Evolutionary conservation across 805 yeast species (phyloP).

Genomic region (Alloascoidea hylecoeti): DNA sequence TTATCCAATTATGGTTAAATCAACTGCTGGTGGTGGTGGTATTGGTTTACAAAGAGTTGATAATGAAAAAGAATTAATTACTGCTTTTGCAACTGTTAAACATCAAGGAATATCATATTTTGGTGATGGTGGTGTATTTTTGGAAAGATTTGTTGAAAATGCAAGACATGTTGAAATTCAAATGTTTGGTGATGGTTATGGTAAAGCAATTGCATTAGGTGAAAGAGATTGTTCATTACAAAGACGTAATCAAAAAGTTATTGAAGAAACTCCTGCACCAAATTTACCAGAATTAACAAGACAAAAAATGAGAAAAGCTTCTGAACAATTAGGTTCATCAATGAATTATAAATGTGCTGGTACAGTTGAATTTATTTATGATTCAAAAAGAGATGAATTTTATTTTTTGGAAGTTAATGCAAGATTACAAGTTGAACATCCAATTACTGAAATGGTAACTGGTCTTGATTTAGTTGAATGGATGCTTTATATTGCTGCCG

Average conservation of each 20-base stretch:
- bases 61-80: conserved; percentile 61
- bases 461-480: conserved; percentile 93
- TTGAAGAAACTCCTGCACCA: conserved; percentile 98
- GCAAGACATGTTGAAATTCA: conserved; percentile 96
- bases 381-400: conserved; percentile 73
- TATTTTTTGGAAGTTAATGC: conserved; percentile 95
- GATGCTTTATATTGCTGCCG: conserved; percentile 92
- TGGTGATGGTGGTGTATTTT: conserved; percentile 90
- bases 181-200: conserved; percentile 91
- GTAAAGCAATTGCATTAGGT: conserved; percentile 86
- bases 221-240: conserved; percentile 97
- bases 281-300: conserved; percentile 75
- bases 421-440: conserved; percentile 94
- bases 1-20: conserved; percentile 91
- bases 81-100: conserved; percentile 80
- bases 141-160: conserved; percentile 88
- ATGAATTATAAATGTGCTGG: conserved; percentile 95
- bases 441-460: conserved; percentile 90
- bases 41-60: conserved; percentile 94
- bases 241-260: conserved; percentile 91
- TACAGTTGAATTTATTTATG: conserved; percentile 92
- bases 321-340: conserved; percentile 67
- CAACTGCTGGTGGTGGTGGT: conserved; percentile 99
- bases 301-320: conserved; percentile 60
- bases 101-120: conserved; percentile 90